These are phyloP conservation scores for Wickerhamiella occidentalis DNA, from an alignment of 805 yeast genomes.

Conservation along the genomic window DNA sequence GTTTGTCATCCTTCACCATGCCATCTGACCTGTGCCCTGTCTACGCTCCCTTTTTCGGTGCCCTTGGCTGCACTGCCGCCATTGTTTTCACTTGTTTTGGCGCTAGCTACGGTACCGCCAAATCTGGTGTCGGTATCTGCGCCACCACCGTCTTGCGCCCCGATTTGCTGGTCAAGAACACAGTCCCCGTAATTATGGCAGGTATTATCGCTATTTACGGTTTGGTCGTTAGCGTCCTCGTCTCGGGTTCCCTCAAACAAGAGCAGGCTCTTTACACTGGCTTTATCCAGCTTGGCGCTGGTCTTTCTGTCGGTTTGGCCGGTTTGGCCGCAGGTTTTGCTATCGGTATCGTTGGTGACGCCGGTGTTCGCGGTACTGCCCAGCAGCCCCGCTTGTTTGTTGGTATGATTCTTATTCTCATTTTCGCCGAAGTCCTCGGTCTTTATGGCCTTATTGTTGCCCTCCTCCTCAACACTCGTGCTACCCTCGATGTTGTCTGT, in stretches of 20 bases:
- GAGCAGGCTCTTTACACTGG: slow-evolving; percentile 91
- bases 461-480: slow-evolving; percentile 92
- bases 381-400: slow-evolving; percentile 98
- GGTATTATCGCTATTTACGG: slow-evolving; percentile 99
- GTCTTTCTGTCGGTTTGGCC: slow-evolving; percentile 90
- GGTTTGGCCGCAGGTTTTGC: slow-evolving; percentile 99
- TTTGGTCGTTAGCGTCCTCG: slow-evolving; percentile 87
- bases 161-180: slow-evolving; percentile 81
- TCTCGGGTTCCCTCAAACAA: slow-evolving; percentile 79
- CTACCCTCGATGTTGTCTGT: slow-evolving; percentile 33
- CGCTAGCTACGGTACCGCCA: slow-evolving; percentile 98
- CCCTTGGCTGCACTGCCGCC: slow-evolving; percentile 98
- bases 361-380: slow-evolving; percentile 97
- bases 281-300: slow-evolving; percentile 96
- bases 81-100: slow-evolving; percentile 98
- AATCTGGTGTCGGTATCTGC: slow-evolving; percentile 98
- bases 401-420: slow-evolving; percentile 95
- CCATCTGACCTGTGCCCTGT: slow-evolving; percentile 24
- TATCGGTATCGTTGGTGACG: slow-evolving; percentile 98
- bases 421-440: slow-evolving; percentile 98
- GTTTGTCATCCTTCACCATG: slow-evolving; percentile 11
- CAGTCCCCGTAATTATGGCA: slow-evolving; percentile 97
- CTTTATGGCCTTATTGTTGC: slow-evolving; percentile 98
- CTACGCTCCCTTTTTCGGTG: slow-evolving; percentile 82
- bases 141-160: slow-evolving; percentile 97